These are phyloP conservation scores for Quercus wislizeni DNA, from an alignment of 306 rosid species.

Conservation along the genomic window DNA sequence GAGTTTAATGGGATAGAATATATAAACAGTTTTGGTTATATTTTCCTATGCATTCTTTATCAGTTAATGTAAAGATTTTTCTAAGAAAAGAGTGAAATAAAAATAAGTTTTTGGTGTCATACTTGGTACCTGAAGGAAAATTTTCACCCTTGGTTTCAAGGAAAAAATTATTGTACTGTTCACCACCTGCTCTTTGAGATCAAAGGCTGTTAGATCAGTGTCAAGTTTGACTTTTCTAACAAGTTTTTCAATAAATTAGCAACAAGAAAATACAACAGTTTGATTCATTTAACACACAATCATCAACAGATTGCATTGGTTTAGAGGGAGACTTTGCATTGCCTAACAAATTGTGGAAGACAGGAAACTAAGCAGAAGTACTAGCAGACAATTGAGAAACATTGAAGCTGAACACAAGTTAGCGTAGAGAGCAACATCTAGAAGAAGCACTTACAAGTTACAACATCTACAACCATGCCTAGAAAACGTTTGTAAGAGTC, in stretches of 20 bases:
- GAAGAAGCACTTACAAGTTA: slow-evolving; percentile 42
- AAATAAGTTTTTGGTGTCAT: slow-evolving; percentile 15
- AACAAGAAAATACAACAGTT: neutral
- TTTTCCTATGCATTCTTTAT: neutral
- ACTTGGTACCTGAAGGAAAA: slow-evolving; percentile 81
- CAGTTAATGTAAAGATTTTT: neutral
- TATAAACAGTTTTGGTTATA: neutral
- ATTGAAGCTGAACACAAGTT: too few relatives aligned
- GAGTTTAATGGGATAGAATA: neutral
- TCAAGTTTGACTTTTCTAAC: slow-evolving; percentile 64
- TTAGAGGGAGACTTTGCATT: too few relatives aligned
- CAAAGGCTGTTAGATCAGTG: slow-evolving; percentile 60
- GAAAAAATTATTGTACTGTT: slow-evolving; percentile 77
- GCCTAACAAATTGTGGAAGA: too few relatives aligned
- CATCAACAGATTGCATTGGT: too few relatives aligned
- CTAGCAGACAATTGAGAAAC: too few relatives aligned
- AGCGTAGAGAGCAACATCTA: neutral
- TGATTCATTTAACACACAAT: too few relatives aligned
- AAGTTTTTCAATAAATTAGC: slow-evolving; percentile 7
- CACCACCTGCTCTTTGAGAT: slow-evolving; percentile 73
- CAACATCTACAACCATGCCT: slow-evolving; percentile 95
- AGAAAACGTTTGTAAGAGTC: slow-evolving; percentile 93
- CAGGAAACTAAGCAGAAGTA: neutral
- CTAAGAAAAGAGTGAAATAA: neutral
- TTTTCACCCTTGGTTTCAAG: slow-evolving; percentile 61